Evolutionary conservation across 768 basidiomycete species (phyloP).

Genomic region (Mycena indigotica): DNA sequence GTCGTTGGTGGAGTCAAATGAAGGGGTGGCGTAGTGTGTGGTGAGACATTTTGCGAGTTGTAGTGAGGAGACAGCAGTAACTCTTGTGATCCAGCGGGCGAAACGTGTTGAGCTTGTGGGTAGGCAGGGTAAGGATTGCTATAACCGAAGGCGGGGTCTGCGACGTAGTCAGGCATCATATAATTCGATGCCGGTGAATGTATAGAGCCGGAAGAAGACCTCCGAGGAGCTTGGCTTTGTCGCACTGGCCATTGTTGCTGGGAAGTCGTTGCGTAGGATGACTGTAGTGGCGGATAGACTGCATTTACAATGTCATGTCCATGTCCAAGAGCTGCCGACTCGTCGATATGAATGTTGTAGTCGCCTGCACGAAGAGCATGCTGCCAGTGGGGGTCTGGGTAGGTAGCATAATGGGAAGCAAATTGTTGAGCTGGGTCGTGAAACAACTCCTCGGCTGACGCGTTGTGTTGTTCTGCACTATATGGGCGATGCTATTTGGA

Average conservation of each 20-base stretch:
- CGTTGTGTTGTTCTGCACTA: conserved; percentile 8
- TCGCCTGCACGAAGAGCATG: conserved; percentile 3
- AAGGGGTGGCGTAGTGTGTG: conserved; percentile 20
- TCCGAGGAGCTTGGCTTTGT: background rate
- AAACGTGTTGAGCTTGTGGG: conserved; percentile 16
- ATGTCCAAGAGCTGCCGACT: conserved; percentile 9
- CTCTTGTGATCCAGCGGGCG: conserved; percentile 19
- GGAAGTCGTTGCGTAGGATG: conserved; percentile 15
- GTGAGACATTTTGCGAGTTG: conserved; percentile 18
- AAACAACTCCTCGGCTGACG: conserved; percentile 14
- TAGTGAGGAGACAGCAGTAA: conserved; percentile 19
- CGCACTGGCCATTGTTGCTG: conserved; percentile 12
- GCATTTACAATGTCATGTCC: conserved; percentile 4
- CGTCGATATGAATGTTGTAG: conserved; percentile 17
- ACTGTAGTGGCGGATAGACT: conserved; percentile 11
- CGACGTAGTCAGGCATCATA: conserved; percentile 11
- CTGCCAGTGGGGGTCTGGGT: conserved; percentile 17
- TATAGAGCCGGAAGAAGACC: conserved; percentile 10
- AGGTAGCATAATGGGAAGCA: conserved; percentile 6
- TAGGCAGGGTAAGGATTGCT: conserved; percentile 13
- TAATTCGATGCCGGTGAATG: conserved; percentile 1
- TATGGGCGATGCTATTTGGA: conserved; percentile 15
- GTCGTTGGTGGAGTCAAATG: conserved; percentile 17
- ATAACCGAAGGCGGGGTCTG: conserved; percentile 7
- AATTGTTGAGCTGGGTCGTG: conserved; percentile 7